Evolutionary conservation across 768 basidiomycete species (phyloP), one percentile per base, ranked within the genome.

Genomic region (Leucocoprinus leucothites): DNA sequence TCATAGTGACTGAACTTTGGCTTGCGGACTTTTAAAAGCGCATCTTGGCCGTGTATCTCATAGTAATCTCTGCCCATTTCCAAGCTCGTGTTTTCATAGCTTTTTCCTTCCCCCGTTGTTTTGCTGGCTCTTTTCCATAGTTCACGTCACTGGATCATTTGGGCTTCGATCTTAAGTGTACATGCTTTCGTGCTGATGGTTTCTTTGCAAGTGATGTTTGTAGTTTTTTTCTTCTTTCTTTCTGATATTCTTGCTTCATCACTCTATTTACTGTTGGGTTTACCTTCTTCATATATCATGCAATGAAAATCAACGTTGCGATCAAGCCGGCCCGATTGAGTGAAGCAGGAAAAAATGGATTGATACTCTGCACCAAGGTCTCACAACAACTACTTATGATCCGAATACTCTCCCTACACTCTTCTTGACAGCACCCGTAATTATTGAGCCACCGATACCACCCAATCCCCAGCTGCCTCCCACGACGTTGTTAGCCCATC

Each of bases 391-490:
- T 34, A 21, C 28, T 55, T 50, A 65, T 62, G 66, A 80, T 49
- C 87, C 80, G 63, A 97, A 89, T 46, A 95, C 77, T 57, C 82
- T 80, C 18, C 91, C 85, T 13, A 96, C 82, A 25, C 90, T 82
- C 63, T 83, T 90, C 74, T 87, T 88, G 38, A 98, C 84, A 3
- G 90, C 84, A 1, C 93, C 85, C 2, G 86, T 83, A 21, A 98
- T 71, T 47, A 99, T 71, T 62, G 91, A 87, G 2, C 94, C 91
- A 1, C 94, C 92, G 43, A 98, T 68, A 0, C 94, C 88, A 25
- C 92, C 88, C 24, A 94, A 66, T 13, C 86, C 75, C 86, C 91
- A 91, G 35, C 79, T 79, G 2, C 81, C 81, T n/a, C 85, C 76
- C 11, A 83, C 81, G 16, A 91, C 78, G 24, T 77, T 80, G 56